These are phyloP conservation scores for Pholiota microspora DNA, from an alignment of 768 basidiomycete species.

Conservation along the genomic window DNA sequence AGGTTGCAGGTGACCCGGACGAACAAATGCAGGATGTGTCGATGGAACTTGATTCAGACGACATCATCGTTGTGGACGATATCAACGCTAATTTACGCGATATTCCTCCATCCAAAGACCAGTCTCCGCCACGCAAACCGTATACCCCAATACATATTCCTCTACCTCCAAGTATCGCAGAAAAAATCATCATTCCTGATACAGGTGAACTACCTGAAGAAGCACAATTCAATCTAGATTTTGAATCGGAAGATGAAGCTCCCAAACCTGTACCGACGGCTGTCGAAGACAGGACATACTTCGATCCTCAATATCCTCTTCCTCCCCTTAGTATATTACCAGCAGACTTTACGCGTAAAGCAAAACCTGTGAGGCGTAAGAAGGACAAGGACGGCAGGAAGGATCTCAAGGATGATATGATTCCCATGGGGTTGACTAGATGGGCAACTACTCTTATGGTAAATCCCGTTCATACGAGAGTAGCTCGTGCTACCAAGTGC, in stretches of 20 bases:
- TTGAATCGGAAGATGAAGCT: slow-evolving; percentile 14
- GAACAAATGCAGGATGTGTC: slow-evolving; percentile 3
- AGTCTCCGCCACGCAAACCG: not conserved
- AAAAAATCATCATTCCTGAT: slow-evolving; percentile 29
- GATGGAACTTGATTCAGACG: slow-evolving; percentile 8
- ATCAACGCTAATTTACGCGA: not conserved
- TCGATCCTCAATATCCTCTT: slow-evolving; percentile 47
- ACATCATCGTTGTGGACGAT: not conserved
- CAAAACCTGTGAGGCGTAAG: slow-evolving; percentile 34
- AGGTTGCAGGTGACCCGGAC: not conserved
- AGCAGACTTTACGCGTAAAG: slow-evolving; percentile 45
- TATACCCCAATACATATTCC: slow-evolving; percentile 16
- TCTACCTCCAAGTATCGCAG: slow-evolving; percentile 19
- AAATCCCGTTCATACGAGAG: slow-evolving; percentile 73
- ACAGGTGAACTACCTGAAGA: slow-evolving; percentile 18
- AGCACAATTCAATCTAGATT: slow-evolving; percentile 14
- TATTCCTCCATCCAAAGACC: not conserved
- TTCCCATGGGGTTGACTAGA: slow-evolving; percentile 60
- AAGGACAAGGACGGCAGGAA: slow-evolving; percentile 41
- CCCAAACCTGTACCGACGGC: slow-evolving; percentile 12
- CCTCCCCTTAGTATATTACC: slow-evolving; percentile 57
- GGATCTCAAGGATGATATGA: slow-evolving; percentile 59
- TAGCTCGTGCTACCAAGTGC: slow-evolving; percentile 73
- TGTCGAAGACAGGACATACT: slow-evolving; percentile 33
- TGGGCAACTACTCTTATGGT: slow-evolving; percentile 76